A percentile compares a stretch with the other conserved stretches of the same genome.
Evolutionary conservation across 495 filamentous ascomycete species (phyloP).

Genomic region (Penicillium canescens): DNA sequence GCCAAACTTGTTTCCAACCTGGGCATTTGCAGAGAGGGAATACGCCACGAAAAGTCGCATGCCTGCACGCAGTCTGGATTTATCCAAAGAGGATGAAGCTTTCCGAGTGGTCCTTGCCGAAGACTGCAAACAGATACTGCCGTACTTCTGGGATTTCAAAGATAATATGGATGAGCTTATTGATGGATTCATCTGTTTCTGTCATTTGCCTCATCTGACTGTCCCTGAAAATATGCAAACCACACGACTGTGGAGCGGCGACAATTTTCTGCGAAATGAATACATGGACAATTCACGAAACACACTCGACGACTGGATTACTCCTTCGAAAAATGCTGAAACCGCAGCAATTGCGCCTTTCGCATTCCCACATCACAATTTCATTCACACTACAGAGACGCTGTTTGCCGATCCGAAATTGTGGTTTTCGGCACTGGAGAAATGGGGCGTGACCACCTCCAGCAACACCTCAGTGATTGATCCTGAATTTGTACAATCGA

Average conservation of each 20-base stretch:
- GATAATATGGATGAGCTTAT: slow-evolving; percentile 58
- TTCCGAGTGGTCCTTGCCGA: slow-evolving; percentile 66
- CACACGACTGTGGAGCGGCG: slow-evolving; percentile 38
- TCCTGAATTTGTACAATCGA: slow-evolving; percentile 49
- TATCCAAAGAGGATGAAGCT: slow-evolving; percentile 71
- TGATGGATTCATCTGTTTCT: slow-evolving; percentile 70
- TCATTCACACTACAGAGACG: slow-evolving; percentile 37
- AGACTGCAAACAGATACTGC: slow-evolving; percentile 5
- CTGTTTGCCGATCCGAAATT: slow-evolving; percentile 32
- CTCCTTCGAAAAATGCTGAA: slow-evolving; percentile 5
- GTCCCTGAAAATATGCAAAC: slow-evolving; percentile 17
- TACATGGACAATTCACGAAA: slow-evolving; percentile 24
- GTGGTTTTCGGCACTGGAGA: slow-evolving; percentile 47
- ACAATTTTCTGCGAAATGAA: slow-evolving; percentile 50
- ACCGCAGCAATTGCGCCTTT: slow-evolving; percentile 18
- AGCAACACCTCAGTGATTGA: slow-evolving; percentile 23
- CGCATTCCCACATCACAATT: slow-evolving; percentile 32
- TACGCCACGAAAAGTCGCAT: slow-evolving; percentile 40
- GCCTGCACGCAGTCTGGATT: slow-evolving; percentile 67
- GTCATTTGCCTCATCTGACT: slow-evolving; percentile 57
- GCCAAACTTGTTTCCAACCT: slow-evolving; percentile 44
- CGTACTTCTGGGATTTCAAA: slow-evolving; percentile 66
- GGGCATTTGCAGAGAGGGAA: slow-evolving; percentile 61
- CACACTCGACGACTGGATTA: slow-evolving; percentile 30
- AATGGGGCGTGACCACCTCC: slow-evolving; percentile 26